Evolutionary conservation across 306 rosid genomes (phyloP).

Genomic region (Castanospermum australe): DNA sequence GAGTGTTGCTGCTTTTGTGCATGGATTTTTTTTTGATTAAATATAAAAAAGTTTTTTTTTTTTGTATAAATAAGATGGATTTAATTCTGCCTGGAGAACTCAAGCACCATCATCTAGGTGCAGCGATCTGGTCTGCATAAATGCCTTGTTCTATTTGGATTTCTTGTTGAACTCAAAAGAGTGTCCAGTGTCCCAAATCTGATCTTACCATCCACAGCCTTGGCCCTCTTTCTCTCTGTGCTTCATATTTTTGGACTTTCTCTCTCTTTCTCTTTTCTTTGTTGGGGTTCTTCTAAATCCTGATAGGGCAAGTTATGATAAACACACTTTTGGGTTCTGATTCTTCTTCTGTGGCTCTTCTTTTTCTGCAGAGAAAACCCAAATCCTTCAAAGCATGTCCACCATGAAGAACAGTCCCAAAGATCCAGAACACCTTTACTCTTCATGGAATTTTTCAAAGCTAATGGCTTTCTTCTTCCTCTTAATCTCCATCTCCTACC

Average conservation of each 20-base stretch:
- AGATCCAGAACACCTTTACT: slow-evolving; percentile 42
- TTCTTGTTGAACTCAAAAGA: background rate
- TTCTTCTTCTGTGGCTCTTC: background rate
- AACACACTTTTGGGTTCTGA: background rate
- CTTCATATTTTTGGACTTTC: no score
- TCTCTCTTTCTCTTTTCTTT: background rate
- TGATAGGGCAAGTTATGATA: slow-evolving; percentile 5
- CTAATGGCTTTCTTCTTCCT: slow-evolving; percentile 36
- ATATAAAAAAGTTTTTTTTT: background rate
- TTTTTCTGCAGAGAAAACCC: background rate
- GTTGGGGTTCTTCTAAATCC: slow-evolving; percentile 16
- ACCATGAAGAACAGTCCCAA: slow-evolving; percentile 47
- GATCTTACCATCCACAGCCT: no score
- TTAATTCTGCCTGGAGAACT: no score
- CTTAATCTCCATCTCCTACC: slow-evolving; percentile 43
- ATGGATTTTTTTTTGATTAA: background rate
- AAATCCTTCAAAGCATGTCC: slow-evolving; percentile 13
- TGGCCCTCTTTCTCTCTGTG: background rate
- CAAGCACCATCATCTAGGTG: no score
- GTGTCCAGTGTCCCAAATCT: background rate
- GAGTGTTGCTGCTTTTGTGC: background rate
- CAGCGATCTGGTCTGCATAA: no score
- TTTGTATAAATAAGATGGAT: background rate
- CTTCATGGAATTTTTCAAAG: slow-evolving; percentile 44
- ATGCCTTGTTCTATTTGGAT: no score